Base-by-base conservation (phyloP, 805 yeast species). In the Myxozyma geophila region DNA sequence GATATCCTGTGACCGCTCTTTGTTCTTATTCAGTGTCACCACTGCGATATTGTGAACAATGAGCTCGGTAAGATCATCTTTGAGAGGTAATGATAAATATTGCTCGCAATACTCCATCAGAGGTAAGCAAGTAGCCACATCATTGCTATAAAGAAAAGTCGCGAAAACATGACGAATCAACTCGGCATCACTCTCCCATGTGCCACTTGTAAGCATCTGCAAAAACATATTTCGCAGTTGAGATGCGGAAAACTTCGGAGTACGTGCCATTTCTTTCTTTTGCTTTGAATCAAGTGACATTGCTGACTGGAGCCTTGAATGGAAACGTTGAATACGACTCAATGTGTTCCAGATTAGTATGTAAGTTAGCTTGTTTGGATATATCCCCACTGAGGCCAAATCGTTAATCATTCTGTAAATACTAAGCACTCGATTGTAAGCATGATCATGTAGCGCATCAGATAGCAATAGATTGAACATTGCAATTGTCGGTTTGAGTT, bases 341-440 rank as follows among this genome's bases (percentile, higher is more conserved):
- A 66, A 35, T 2, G 58, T 21, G n/a, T 51, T 46, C 70, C 70
- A 67, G 8, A 66, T 1, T 23, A 58, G 23, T 9, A 35, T 21
- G 28, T 54, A 63, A 10, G 63, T 59, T n/a, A 21, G 58, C 36
- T 28, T 35, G 51, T 64, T 62, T 7, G 67, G 69, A 36, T n/a
- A 13, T 8, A 47, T 36, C 2, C 28, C 51, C 12, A 49, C 54
- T 28, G 17, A 17, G 7, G 56, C 49, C n/a, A 47, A 19, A 9
- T 37, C 28, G 15, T 41, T 33, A 10, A 61, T 49, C 12, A 48
- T n/a, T 9, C 37, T 13, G 37, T 50, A 60, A 13, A 51, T 36
- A 7, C 39, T 13, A 49, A 67, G 49, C n/a, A 58, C 50, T 9
- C 43, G 41, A 8, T 40, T 33, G 28, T 41, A 53, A 7, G 60